A percentile compares a stretch with the other conserved stretches of the same genome.
Conservation (phyloP, 805 yeast genomes). For the Sugiyamaella boreocaroliniensis region DNA sequence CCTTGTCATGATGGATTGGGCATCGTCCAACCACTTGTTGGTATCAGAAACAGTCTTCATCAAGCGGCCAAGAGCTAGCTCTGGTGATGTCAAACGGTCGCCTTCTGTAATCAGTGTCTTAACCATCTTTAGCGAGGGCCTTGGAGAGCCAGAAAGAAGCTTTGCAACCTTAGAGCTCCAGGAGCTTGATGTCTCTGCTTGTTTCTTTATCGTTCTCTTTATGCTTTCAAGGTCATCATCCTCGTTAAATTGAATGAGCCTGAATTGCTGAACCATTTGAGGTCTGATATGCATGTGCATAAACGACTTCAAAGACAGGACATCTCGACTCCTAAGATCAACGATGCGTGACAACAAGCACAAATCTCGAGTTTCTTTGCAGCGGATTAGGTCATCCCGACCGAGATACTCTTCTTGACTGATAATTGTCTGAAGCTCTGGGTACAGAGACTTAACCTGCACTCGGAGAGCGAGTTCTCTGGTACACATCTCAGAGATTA, state of each 20-base stretch:
- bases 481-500: slow-evolving; percentile 5
- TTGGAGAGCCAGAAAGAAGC: slow-evolving; percentile 35
- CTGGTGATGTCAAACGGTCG: slow-evolving; percentile 40
- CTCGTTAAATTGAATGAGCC: slow-evolving; percentile 27
- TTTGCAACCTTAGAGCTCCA: slow-evolving; percentile 48
- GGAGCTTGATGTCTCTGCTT: slow-evolving; percentile 40
- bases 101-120: slow-evolving; percentile 48
- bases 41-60: slow-evolving; percentile 40
- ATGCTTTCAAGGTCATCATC: slow-evolving; percentile 46
- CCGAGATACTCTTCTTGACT: background rate
- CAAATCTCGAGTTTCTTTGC: slow-evolving; percentile 8
- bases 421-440: slow-evolving; percentile 3
- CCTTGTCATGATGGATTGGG: slow-evolving; percentile 46
- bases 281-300: slow-evolving; percentile 3
- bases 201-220: slow-evolving; percentile 34
- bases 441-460: slow-evolving; percentile 6
- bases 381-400: background rate
- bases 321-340: slow-evolving; percentile 1
- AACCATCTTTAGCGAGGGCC: slow-evolving; percentile 43
- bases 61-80: slow-evolving; percentile 36
- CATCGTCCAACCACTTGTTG: slow-evolving; percentile 47
- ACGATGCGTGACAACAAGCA: slow-evolving; percentile 15
- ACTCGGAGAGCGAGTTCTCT: slow-evolving; percentile 10
- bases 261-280: slow-evolving; percentile 1
- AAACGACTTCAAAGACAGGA: slow-evolving; percentile 8